phyloP scores from a whole-genome alignment of 1,284 basidiomycete species.

The Schizophyllum commune region DNA sequence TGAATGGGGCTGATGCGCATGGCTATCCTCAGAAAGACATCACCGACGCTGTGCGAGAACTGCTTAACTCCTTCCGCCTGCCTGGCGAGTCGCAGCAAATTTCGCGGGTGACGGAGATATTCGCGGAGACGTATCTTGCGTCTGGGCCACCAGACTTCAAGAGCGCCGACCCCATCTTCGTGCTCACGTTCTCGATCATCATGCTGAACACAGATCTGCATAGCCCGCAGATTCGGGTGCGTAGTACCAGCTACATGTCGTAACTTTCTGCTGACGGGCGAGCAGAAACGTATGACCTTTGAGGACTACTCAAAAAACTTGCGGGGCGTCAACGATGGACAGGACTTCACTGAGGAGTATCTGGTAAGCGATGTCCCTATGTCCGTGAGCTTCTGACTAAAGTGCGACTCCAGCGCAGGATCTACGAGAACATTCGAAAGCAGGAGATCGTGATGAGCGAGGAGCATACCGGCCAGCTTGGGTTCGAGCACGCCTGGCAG shows the following conservation, averaged over 20 bases:
- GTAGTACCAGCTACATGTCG: conserved; percentile 22
- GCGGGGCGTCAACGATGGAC: conserved; percentile 85
- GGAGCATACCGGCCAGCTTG: conserved; percentile 93
- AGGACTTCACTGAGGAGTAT: conserved; percentile 82
- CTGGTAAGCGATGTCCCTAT: conserved; percentile 45
- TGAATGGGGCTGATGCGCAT: conserved; percentile 9
- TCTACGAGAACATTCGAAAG: conserved; percentile 93
- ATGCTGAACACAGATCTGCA: conserved; percentile 98
- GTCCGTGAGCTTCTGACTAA: not conserved
- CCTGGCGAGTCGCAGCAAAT: conserved; percentile 98
- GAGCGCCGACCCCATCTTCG: conserved; percentile 89
- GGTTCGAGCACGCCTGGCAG: conserved; percentile 99
- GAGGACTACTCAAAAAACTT: conserved; percentile 94
- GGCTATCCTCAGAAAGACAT: conserved; percentile 72
- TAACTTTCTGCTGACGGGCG: conserved; percentile 7
- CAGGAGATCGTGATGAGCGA: conserved; percentile 97
- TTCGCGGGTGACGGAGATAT: conserved; percentile 88
- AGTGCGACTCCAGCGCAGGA: conserved; percentile 43
- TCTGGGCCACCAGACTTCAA: conserved; percentile 82
- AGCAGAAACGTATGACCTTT: conserved; percentile 90
- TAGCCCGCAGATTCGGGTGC: conserved; percentile 89
- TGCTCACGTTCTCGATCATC: conserved; percentile 93
- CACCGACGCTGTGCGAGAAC: conserved; percentile 91
- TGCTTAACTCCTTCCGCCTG: conserved; percentile 90
- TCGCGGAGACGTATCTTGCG: conserved; percentile 88